A percentile compares a stretch with the other conserved stretches of the same genome.
Evolutionary conservation across 108 stramenopile genomes (phyloP).

Genomic region (Nitzschia inconspicua): DNA sequence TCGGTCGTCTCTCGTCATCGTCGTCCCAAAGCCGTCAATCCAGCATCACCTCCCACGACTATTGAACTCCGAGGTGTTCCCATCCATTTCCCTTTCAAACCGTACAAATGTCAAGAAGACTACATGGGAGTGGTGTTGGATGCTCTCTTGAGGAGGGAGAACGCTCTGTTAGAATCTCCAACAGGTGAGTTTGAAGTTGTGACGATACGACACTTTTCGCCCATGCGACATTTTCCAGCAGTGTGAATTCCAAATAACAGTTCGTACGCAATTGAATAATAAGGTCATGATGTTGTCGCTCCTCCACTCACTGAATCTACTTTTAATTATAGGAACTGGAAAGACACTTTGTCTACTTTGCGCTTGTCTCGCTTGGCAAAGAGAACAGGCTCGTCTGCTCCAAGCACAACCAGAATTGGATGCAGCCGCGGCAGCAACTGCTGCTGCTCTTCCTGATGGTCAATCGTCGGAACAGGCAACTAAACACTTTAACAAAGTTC

Average conservation of each 20-base stretch:
- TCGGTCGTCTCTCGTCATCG: neutral
- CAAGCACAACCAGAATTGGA: neutral
- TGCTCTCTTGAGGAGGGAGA: constrained; percentile 66
- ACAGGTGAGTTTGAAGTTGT: too few species aligned
- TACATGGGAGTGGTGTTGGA: constrained; percentile 92
- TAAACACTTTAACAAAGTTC: constrained; percentile 23
- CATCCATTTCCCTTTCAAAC: constrained; percentile 94
- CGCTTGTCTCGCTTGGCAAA: constrained; percentile 82
- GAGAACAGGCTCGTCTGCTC: constrained; percentile 41
- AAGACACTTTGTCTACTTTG: constrained; percentile 90
- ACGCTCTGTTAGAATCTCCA: constrained; percentile 88
- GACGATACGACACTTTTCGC: too few species aligned
- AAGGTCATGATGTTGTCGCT: too few species aligned
- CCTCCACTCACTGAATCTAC: too few species aligned
- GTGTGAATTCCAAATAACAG: too few species aligned
- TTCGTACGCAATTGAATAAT: too few species aligned
- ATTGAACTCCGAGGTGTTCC: constrained; percentile 65
- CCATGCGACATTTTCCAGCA: too few species aligned
- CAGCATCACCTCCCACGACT: constrained; percentile 49
- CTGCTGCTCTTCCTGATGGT: too few species aligned
- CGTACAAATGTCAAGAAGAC: constrained; percentile 90
- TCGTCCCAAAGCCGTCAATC: neutral
- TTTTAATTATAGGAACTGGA: too few species aligned
- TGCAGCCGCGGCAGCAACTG: constrained; percentile 3
- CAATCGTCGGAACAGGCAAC: neutral